Percentiles rank a stretch among this genome's conserved stretches.
Evolutionary conservation across 257 asterid species (phyloP).

Genomic region (Lantana camara): DNA sequence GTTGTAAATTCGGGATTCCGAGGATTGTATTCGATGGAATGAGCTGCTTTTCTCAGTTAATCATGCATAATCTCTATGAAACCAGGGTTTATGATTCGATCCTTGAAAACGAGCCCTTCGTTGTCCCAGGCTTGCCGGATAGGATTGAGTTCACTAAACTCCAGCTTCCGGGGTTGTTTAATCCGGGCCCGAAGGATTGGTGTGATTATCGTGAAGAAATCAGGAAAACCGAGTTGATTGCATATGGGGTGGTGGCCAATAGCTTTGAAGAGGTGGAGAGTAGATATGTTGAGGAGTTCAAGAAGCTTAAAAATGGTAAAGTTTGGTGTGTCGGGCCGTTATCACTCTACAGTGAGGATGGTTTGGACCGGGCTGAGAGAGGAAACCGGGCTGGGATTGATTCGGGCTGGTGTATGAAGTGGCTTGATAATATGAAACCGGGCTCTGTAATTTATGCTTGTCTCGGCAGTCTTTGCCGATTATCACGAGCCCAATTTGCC

Average conservation of each 20-base stretch:
- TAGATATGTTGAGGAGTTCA: constrained; percentile 38
- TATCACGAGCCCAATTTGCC: constrained; percentile 29
- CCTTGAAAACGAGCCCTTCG: constrained; percentile 34
- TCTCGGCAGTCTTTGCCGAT: constrained; percentile 43
- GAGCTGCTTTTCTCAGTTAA: constrained; percentile 42
- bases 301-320: constrained; percentile 32
- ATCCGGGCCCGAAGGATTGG: constrained; percentile 20
- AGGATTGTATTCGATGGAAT: constrained; percentile 51
- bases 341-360: constrained; percentile 35
- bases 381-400: constrained; percentile 39
- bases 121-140: constrained; percentile 43
- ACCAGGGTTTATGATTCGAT: constrained; percentile 33
- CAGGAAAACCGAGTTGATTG: constrained; percentile 34
- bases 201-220: constrained; percentile 6
- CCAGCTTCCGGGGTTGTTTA: constrained; percentile 35
- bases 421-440: constrained; percentile 39
- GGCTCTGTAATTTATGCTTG: constrained; percentile 40
- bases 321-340: constrained; percentile 74
- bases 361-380: constrained; percentile 41
- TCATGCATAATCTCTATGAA: constrained; percentile 28
- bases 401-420: constrained; percentile 29
- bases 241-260: constrained; percentile 48
- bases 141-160: constrained; percentile 34
- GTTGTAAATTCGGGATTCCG: constrained; percentile 37
- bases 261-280: constrained; percentile 52